A percentile compares a stretch with the other conserved stretches of the same genome.
These are phyloP conservation scores for Mayamaea pseudoterrestris DNA, from an alignment of 108 stramenopile genomes.

Conservation along the genomic window DNA sequence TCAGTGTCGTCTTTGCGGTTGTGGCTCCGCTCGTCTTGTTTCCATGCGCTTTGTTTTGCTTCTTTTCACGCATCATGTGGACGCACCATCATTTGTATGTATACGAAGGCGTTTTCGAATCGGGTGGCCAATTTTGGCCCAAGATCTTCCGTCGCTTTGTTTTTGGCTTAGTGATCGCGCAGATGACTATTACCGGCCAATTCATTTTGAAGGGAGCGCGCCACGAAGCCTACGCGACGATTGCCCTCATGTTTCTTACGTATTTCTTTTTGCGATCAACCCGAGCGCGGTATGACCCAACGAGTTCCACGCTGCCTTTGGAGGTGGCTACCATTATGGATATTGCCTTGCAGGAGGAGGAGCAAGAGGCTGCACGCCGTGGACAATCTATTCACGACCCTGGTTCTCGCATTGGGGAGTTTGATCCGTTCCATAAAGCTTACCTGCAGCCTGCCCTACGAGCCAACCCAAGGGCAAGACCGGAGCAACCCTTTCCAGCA, in stretches of 20 bases:
- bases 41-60: constrained; percentile 69
- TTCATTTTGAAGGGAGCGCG: constrained; percentile 81
- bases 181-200: constrained; percentile 85
- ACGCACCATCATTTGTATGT: constrained; percentile 86
- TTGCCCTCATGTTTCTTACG: constrained; percentile 80
- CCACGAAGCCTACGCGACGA: constrained; percentile 79
- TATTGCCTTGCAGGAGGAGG: constrained; percentile 61
- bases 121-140: constrained; percentile 89
- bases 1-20: constrained; percentile 83
- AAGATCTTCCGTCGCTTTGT: constrained; percentile 85
- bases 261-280: constrained; percentile 73
- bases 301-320: constrained; percentile 67
- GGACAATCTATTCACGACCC: background rate
- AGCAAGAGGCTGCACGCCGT: constrained; percentile 17
- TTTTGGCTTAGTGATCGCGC: constrained; percentile 81
- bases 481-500: constrained; percentile 83
- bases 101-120: constrained; percentile 87
- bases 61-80: constrained; percentile 76
- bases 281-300: constrained; percentile 76
- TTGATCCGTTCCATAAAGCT: constrained; percentile 71
- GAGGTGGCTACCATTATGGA: constrained; percentile 89
- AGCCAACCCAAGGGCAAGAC: constrained; percentile 63
- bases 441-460: constrained; percentile 76
- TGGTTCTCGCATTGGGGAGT: constrained; percentile 27
- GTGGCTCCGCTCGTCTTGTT: constrained; percentile 82